Evolutionary conservation across 2,329 filamentous ascomycete species (phyloP).

Genomic region (Colletotrichum camelliae): DNA sequence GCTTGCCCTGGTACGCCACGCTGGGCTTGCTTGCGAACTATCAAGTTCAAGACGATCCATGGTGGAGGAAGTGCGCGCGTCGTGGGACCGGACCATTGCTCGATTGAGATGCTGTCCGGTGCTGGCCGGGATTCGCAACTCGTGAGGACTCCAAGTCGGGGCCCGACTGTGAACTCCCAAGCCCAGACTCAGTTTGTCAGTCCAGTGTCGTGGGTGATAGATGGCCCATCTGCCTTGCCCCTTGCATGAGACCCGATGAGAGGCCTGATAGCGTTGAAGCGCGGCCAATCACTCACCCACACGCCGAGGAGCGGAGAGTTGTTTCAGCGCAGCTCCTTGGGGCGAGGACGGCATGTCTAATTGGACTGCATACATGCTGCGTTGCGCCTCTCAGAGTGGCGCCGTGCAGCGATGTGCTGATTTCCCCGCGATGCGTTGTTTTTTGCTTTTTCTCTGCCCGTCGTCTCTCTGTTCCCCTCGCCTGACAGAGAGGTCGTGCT

Average conservation of each 20-base stretch:
- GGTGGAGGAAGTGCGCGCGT: not conserved
- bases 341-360: conserved; percentile 4
- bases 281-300: conserved; percentile 12
- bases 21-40: not conserved
- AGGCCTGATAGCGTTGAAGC: not conserved
- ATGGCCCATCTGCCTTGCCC: not conserved
- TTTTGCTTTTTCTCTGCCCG: not conserved
- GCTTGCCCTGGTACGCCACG: not conserved
- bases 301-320: conserved; percentile 5
- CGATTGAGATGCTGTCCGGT: not conserved
- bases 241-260: conserved; percentile 17
- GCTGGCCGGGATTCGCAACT: not conserved
- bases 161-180: too few relatives aligned
- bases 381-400: not conserved
- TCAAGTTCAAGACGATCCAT: not conserved
- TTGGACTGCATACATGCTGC: conserved; percentile 6
- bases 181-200: too few relatives aligned
- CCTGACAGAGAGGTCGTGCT: too few relatives aligned
- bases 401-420: not conserved
- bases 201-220: not conserved
- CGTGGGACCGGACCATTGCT: not conserved
- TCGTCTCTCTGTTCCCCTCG: not conserved
- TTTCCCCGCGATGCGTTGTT: not conserved
- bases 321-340: conserved; percentile 18
- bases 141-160: not conserved